A percentile compares a stretch with the other conserved stretches of the same genome.
These are phyloP conservation scores for Pythium brachiatum DNA, from an alignment of 352 stramenopile genomes.

Conservation along the genomic window DNA sequence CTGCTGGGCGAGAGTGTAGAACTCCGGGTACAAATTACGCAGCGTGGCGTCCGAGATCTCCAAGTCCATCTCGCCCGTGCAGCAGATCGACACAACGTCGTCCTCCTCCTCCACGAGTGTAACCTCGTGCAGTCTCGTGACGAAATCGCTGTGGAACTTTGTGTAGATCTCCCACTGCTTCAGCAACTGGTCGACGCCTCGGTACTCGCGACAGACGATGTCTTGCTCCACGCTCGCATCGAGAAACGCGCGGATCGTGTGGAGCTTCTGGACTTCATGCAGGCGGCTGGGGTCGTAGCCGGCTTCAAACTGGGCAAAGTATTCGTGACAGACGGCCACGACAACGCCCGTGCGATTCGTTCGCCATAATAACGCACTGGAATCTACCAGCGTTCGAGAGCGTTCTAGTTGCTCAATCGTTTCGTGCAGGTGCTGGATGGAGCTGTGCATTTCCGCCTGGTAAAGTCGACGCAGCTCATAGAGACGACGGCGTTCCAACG, in stretches of 20 bases:
- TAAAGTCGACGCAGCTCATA: neutral
- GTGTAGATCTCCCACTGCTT: slow-evolving; percentile 65
- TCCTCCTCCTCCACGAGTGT: slow-evolving; percentile 36
- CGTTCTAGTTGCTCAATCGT: slow-evolving; percentile 40
- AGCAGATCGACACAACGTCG: slow-evolving; percentile 37
- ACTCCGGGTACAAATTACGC: slow-evolving; percentile 44
- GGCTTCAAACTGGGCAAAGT: slow-evolving; percentile 40
- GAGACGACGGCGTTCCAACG: slow-evolving; percentile 12
- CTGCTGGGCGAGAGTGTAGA: slow-evolving; percentile 32
- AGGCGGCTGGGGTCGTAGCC: slow-evolving; percentile 34
- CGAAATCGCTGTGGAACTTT: slow-evolving; percentile 40
- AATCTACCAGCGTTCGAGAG: slow-evolving; percentile 37
- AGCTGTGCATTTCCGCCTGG: slow-evolving; percentile 22
- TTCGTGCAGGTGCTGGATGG: slow-evolving; percentile 36
- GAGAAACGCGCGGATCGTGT: slow-evolving; percentile 30
- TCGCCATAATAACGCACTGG: slow-evolving; percentile 35
- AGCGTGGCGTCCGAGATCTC: slow-evolving; percentile 44
- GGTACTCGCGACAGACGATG: slow-evolving; percentile 47
- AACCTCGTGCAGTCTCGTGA: slow-evolving; percentile 27
- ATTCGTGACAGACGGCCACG: slow-evolving; percentile 40
- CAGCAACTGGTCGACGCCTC: slow-evolving; percentile 38
- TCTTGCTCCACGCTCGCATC: slow-evolving; percentile 32
- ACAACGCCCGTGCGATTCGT: slow-evolving; percentile 40
- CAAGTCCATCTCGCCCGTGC: slow-evolving; percentile 32
- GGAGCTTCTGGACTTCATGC: slow-evolving; percentile 10